Percentiles rank a stretch among this genome's conserved stretches.
phyloP scores from a whole-genome alignment of 495 filamentous ascomycete genomes.

The Trichocladium uniseriatum region DNA sequence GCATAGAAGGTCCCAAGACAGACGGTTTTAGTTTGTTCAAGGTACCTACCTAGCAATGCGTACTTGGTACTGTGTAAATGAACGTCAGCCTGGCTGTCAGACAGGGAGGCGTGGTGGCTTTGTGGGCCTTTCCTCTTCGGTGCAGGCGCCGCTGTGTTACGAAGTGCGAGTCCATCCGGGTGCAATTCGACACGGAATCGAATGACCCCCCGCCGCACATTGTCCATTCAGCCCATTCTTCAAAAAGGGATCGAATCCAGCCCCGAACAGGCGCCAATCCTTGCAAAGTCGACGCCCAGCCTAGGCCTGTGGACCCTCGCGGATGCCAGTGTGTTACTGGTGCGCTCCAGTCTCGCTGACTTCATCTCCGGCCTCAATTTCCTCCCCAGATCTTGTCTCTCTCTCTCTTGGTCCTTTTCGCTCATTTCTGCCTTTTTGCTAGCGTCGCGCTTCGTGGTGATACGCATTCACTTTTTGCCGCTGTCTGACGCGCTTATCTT shows the following conservation, averaged over 20 bases:
- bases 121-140: no score
- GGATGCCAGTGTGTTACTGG: not conserved
- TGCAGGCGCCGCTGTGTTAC: no score
- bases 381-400: conserved; percentile 8
- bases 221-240: no score
- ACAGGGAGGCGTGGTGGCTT: no score
- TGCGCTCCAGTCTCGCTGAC: conserved; percentile 20
- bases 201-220: no score
- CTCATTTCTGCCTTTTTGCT: conserved; percentile 7
- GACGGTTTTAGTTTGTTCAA: no score
- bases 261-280: not conserved
- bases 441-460: conserved; percentile 4
- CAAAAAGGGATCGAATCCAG: not conserved
- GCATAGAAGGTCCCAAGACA: no score
- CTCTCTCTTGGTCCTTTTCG: conserved; percentile 5
- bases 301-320: not conserved
- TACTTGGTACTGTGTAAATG: no score
- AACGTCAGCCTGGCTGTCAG: no score
- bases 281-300: not conserved
- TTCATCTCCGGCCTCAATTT: conserved; percentile 28
- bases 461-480: conserved; percentile 1
- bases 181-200: no score
- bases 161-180: no score
- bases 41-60: no score
- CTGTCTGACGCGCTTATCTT: not conserved